Percentiles rank a stretch among this genome's conserved stretches.
Conservation (phyloP, 768 basidiomycete species). For the Termitomyces sp. region DNA sequence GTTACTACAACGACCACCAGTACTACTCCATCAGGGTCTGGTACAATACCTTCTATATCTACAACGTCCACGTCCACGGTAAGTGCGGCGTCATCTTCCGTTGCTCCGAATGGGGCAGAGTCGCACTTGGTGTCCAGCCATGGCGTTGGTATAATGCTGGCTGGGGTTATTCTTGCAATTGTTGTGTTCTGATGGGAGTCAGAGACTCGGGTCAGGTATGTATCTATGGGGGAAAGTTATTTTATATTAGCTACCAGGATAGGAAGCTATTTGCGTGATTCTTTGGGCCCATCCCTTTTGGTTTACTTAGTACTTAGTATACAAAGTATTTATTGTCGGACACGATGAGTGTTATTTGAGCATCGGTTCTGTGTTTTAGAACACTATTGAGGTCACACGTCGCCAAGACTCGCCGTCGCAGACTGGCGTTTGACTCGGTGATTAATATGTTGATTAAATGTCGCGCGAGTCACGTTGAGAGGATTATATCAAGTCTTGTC, state of each 20-base stretch:
- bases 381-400: no score
- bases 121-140: not conserved
- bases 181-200: not conserved
- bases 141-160: not conserved
- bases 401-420: no score
- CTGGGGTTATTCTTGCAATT: not conserved
- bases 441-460: not conserved
- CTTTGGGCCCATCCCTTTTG: no score
- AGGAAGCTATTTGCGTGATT: not conserved
- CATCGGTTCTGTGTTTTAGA: no score
- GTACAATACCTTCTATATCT: not conserved
- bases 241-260: not conserved
- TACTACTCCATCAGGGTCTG: not conserved
- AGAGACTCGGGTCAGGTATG: not conserved
- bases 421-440: no score
- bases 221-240: not conserved
- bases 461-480: not conserved
- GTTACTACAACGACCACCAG: not conserved
- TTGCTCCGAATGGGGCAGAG: not conserved
- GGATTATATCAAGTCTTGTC: no score
- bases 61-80: not conserved
- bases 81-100: not conserved
- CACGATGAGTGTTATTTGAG: no score
- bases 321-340: no score
- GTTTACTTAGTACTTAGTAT: no score